These are phyloP conservation scores for Fusarium metavorans DNA, from an alignment of 2,329 filamentous ascomycete species.

Conservation along the genomic window DNA sequence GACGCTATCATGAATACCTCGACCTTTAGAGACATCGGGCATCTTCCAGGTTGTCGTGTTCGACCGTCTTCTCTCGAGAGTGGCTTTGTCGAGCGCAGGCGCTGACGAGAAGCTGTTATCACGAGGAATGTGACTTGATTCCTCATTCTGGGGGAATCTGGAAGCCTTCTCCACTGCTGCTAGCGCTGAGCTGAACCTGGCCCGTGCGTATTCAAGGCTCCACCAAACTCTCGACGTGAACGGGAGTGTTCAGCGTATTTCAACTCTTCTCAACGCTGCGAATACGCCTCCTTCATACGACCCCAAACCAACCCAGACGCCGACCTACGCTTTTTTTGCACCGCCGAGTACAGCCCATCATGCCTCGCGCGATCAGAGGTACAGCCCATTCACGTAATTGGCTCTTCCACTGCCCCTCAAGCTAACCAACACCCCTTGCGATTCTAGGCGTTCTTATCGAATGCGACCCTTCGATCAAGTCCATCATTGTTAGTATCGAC, in stretches of 20 bases:
- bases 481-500: constrained; percentile 84
- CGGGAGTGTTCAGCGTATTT: constrained; percentile 6
- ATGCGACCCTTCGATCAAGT: constrained; percentile 89
- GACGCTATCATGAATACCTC: background rate
- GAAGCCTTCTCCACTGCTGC: background rate
- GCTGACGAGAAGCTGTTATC: constrained; percentile 3
- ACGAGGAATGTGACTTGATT: constrained; percentile 31
- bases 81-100: constrained; percentile 31
- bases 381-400: constrained; percentile 47
- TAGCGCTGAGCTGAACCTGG: constrained; percentile 1
- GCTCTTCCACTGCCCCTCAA: background rate
- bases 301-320: background rate
- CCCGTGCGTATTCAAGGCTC: constrained; percentile 14
- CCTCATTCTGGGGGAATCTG: background rate
- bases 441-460: constrained; percentile 77
- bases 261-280: background rate
- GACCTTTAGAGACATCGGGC: background rate
- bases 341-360: constrained; percentile 46
- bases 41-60: background rate
- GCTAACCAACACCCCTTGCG: constrained; percentile 1
- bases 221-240: background rate
- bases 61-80: background rate
- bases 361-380: constrained; percentile 71
- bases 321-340: background rate
- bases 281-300: constrained; percentile 6